These are phyloP conservation scores for Lactuca saligna DNA, from an alignment of 129 eudicot species.

Conservation along the genomic window DNA sequence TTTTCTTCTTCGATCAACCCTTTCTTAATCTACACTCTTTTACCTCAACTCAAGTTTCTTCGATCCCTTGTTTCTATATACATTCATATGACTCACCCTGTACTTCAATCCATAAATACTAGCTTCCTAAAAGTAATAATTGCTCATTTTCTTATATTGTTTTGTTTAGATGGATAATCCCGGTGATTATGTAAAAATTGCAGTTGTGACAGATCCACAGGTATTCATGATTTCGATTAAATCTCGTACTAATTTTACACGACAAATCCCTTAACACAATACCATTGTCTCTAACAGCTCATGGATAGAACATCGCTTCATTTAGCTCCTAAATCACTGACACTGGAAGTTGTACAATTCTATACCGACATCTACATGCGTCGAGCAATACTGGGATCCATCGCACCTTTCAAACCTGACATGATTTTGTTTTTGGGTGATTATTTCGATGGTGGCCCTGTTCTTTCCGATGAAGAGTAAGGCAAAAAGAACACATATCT, in stretches of 20 bases:
- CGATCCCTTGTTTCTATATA: background rate
- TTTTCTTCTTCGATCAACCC: background rate
- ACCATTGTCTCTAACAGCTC: constrained; percentile 47
- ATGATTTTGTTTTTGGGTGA: constrained; percentile 87
- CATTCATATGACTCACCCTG: background rate
- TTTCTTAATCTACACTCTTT: background rate
- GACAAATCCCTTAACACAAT: background rate
- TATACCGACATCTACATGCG: constrained; percentile 91
- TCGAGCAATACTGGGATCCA: constrained; percentile 71
- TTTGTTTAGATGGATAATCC: constrained; percentile 45
- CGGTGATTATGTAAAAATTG: constrained; percentile 74
- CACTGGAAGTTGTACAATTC: constrained; percentile 75
- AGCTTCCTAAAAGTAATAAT: background rate
- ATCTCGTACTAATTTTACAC: constrained; percentile 1
- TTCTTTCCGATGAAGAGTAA: constrained; percentile 87
- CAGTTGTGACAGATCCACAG: constrained; percentile 95
- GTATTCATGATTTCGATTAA: constrained; percentile 31
- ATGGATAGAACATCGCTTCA: constrained; percentile 85
- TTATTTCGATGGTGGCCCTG: constrained; percentile 85
- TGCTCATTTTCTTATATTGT: constrained; percentile 7
- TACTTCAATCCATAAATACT: background rate
- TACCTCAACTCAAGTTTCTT: constrained; percentile 1
- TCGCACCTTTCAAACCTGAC: constrained; percentile 81
- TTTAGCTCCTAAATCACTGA: constrained; percentile 70
- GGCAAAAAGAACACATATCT: constrained; percentile 20